Percentiles rank a stretch among this genome's conserved stretches.
Evolutionary conservation across 306 rosid genomes (phyloP).

Genomic region (Glycyrrhiza uralensis): DNA sequence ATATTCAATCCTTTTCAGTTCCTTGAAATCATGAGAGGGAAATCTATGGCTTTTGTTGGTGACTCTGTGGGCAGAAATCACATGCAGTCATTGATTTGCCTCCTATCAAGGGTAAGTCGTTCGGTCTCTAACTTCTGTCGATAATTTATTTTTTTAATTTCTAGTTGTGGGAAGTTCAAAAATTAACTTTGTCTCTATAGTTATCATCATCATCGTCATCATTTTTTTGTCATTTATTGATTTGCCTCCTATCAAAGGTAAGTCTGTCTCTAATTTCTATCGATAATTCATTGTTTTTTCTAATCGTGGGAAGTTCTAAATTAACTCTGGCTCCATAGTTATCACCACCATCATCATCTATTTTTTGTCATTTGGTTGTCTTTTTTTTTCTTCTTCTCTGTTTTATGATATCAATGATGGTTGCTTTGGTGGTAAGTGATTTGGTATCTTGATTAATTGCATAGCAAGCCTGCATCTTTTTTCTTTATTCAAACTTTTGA

Average conservation of each 20-base stretch:
- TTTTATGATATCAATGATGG: background rate
- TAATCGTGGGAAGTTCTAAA: background rate
- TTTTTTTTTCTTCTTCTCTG: background rate
- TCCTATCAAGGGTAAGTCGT: conserved; percentile 47
- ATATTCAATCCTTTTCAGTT: conserved; percentile 75
- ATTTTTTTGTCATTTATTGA: conserved; percentile 18
- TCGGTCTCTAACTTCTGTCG: too few relatives aligned
- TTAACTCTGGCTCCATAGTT: background rate
- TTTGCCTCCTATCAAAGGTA: conserved; percentile 63
- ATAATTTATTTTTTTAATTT: background rate
- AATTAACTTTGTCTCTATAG: background rate
- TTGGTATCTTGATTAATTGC: background rate
- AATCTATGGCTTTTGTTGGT: conserved; percentile 86
- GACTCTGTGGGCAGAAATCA: conserved; percentile 90
- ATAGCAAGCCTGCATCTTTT: background rate
- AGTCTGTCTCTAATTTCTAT: background rate
- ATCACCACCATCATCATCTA: background rate
- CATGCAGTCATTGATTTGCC: conserved; percentile 80
- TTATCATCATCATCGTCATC: background rate
- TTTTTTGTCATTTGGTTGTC: background rate
- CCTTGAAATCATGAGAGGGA: conserved; percentile 60
- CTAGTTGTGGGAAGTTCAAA: background rate
- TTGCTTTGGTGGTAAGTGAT: conserved; percentile 24
- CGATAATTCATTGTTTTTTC: too few relatives aligned
- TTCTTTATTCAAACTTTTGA: background rate